Conservation (phyloP, 371 early-diverging fungal species). For the Mucor circinelloides region DNA sequence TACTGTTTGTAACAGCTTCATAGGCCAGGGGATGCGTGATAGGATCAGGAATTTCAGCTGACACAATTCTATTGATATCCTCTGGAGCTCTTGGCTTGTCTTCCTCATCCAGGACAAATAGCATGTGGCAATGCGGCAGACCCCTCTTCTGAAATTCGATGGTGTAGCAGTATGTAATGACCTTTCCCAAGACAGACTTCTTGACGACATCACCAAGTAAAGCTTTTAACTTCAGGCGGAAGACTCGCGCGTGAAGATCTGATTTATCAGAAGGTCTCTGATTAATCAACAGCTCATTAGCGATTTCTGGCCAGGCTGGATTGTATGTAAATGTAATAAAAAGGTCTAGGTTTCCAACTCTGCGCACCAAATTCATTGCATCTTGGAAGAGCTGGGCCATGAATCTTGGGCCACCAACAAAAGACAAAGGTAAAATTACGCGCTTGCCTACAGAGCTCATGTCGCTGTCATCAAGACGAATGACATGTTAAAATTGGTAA, state of each 20-base stretch:
- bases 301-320: constrained; percentile 34
- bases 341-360: constrained; percentile 26
- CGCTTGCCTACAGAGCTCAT: neutral
- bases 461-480: neutral
- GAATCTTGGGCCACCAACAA: too few relatives aligned
- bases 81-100: neutral
- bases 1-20: neutral
- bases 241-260: constrained; percentile 23
- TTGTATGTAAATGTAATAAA: constrained; percentile 45
- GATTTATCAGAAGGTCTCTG: constrained; percentile 19
- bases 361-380: constrained; percentile 25
- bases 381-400: constrained; percentile 35
- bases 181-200: constrained; percentile 21
- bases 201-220: constrained; percentile 27
- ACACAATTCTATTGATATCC: neutral
- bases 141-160: constrained; percentile 38
- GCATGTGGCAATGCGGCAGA: constrained; percentile 15
- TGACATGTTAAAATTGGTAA: neutral
- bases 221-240: constrained; percentile 23
- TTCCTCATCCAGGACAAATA: neutral
- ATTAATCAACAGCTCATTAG: constrained; percentile 9
- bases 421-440: constrained; percentile 15
- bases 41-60: neutral
- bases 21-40: neutral
- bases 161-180: neutral